Evolutionary conservation across 1,284 basidiomycete genomes (phyloP).

Genomic region (Tilletia caries): DNA sequence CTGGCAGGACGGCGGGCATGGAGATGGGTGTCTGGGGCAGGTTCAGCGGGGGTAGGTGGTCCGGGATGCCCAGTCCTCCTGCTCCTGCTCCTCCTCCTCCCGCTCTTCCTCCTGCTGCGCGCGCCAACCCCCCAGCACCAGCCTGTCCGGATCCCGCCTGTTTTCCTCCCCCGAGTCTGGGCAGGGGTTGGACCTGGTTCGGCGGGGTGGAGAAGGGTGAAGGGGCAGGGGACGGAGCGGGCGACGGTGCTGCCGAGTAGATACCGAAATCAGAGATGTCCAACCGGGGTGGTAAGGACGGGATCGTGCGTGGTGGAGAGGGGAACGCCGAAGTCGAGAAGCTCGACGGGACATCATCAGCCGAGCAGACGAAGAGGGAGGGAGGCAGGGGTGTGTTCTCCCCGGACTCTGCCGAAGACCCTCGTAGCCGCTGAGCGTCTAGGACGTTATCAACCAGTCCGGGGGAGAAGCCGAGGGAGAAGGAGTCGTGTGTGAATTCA

Average conservation of each 20-base stretch:
- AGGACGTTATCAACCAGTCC: too few species aligned
- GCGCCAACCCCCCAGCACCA: not conserved
- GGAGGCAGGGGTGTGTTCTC: not conserved
- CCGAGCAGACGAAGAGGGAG: not conserved
- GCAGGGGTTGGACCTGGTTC: too few species aligned
- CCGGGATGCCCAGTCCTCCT: not conserved
- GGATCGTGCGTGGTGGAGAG: constrained; percentile 5
- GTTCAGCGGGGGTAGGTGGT: constrained; percentile 9
- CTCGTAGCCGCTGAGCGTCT: not conserved
- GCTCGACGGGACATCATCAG: not conserved
- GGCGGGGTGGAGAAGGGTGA: constrained; percentile 3
- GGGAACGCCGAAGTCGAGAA: not conserved
- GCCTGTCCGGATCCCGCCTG: too few species aligned
- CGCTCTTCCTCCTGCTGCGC: too few species aligned
- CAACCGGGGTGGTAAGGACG: constrained; percentile 1
- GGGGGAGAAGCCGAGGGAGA: too few species aligned
- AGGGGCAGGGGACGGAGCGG: not conserved
- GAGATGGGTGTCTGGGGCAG: constrained; percentile 9
- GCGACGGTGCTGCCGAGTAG: constrained; percentile 5
- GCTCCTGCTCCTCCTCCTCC: not conserved
- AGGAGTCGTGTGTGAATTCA: too few species aligned
- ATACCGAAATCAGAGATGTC: constrained; percentile 13
- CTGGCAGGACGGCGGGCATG: not conserved
- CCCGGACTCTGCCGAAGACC: not conserved
- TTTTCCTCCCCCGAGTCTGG: too few species aligned